phyloP scores from a whole-genome alignment of 1,284 basidiomycete species.

The Melampsora americana region DNA sequence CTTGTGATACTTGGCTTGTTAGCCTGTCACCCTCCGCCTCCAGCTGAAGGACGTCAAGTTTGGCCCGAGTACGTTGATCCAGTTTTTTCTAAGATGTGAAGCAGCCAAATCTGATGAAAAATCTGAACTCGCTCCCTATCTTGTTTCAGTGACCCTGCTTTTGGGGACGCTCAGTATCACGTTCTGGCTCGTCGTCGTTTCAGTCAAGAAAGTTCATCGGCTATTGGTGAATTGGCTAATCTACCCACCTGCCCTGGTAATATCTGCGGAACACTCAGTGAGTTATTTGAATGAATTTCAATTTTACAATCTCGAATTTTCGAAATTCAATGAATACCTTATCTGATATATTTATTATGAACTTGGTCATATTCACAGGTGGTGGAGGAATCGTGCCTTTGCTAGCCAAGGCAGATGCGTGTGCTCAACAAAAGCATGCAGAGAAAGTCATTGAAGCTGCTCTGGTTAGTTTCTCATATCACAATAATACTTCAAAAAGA shows the following conservation, averaged over 20 bases:
- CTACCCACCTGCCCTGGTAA: constrained; percentile 28
- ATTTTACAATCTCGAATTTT: background rate
- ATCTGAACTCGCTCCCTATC: too few relatives aligned
- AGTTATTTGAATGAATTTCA: background rate
- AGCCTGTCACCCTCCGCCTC: background rate
- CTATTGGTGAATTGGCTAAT: background rate
- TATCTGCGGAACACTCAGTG: constrained; percentile 21
- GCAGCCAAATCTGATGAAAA: too few relatives aligned
- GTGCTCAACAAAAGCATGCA: constrained; percentile 36
- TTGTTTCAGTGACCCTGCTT: background rate
- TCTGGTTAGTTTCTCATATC: constrained; percentile 2
- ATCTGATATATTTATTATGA: too few relatives aligned
- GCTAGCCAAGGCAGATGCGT: constrained; percentile 15
- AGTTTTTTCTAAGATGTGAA: too few relatives aligned
- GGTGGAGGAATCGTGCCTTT: constrained; percentile 25
- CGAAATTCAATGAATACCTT: too few relatives aligned
- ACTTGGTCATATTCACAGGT: background rate
- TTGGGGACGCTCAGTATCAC: background rate
- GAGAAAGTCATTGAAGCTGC: constrained; percentile 37
- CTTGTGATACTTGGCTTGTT: background rate
- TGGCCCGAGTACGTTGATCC: background rate
- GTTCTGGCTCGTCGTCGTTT: constrained; percentile 14
- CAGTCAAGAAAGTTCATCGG: constrained; percentile 1
- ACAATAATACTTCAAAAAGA: background rate
- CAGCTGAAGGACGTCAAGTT: background rate